Evolutionary conservation across 495 filamentous ascomycete genomes (phyloP), one percentile per base, ranked within the genome.

Genomic region (Neurospora sp.): DNA sequence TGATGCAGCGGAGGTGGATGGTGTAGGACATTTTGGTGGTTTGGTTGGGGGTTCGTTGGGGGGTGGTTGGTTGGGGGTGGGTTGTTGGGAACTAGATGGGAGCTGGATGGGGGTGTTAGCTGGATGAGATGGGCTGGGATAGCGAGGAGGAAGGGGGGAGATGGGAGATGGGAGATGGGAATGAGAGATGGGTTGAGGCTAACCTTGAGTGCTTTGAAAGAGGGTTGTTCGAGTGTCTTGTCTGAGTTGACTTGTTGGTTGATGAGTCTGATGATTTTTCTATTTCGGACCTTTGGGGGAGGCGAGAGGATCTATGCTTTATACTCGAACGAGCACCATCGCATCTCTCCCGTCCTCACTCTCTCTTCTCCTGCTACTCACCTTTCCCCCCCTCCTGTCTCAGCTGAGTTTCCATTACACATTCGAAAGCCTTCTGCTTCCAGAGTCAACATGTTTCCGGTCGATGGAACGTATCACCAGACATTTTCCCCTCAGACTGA

Each of bases 1-100:
- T 73, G 69, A 71, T 37, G 71, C 71, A 14, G 68, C 42, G 68
- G 71, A 73, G 14, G 35, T 71, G 44, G 31, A 73, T 2, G 11
- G 31, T 35, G 71, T 73, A 73, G 71, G 39, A 18, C 70, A 65
- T 65, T 65, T 35, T 65, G 53, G 53, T 65, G 3, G 53, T 10
- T 27, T 20, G n/a, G n/a, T n/a, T n/a, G n/a, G n/a, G n/a, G n/a
- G n/a, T n/a, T n/a, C n/a, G n/a, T 44, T 2, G 20, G 46, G 10
- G 10, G n/a, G 44, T 48, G 22, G 44, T 4, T 48, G 44, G 18
- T 11, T 22, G 39, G n/a, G n/a, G 27, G 27, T 3, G 10, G n/a
- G 44, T 48, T 48, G 44, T 10, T 48, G 44, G n/a, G 5, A 31
- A 4, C 27, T 31, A 27, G 27, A 31, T 22, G 39, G 4, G 12